Evolutionary conservation across 2,329 filamentous ascomycete species (phyloP).

Genomic region (Aspergillus ruber): DNA sequence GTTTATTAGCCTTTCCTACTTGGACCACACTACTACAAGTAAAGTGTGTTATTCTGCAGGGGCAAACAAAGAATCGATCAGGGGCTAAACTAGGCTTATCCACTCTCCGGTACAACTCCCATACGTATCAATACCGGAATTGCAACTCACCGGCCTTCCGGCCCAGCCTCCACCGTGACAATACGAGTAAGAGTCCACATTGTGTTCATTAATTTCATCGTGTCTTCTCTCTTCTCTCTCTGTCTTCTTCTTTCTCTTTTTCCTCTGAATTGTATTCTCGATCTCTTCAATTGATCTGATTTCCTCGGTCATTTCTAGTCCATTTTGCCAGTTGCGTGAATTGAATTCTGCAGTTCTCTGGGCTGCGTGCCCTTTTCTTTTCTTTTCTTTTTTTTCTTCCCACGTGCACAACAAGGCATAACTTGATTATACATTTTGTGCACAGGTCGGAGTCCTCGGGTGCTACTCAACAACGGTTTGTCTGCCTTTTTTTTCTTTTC

Average conservation of each 20-base stretch:
- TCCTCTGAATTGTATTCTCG: not conserved
- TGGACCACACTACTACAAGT: not conserved
- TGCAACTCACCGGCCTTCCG: not conserved
- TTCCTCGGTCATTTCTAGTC: no score
- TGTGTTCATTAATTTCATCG: not conserved
- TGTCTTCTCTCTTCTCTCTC: not conserved
- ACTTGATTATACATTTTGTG: not conserved
- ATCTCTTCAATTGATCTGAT: no score
- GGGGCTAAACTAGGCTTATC: no score
- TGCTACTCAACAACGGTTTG: not conserved
- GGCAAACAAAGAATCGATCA: not conserved
- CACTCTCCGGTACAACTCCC: no score
- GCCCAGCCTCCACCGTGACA: not conserved
- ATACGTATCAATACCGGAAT: not conserved
- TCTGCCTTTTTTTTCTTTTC: not conserved
- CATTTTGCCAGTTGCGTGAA: no score
- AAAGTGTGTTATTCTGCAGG: not conserved
- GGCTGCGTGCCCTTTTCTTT: not conserved
- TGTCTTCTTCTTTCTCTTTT: not conserved
- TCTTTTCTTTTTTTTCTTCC: no score
- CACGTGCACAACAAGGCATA: no score
- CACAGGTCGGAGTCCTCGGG: not conserved
- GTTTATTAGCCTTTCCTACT: no score
- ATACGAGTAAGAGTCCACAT: not conserved
- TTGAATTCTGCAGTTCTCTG: not conserved